Evolutionary conservation across 345 rosid species (phyloP), one percentile per base, ranked within the genome.

Genomic region (Citrus cavaleriei): DNA sequence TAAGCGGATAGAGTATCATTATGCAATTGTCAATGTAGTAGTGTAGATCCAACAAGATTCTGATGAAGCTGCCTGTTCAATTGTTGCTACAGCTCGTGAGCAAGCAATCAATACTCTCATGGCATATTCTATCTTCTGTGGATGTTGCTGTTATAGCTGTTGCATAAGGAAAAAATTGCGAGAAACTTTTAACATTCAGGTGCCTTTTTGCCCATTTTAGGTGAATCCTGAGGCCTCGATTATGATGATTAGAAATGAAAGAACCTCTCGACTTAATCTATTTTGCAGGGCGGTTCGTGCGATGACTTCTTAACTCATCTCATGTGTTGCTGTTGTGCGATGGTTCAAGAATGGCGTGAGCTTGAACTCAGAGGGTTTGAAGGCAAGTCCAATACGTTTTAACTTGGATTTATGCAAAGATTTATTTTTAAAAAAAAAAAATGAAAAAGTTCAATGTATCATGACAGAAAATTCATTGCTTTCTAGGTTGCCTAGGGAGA

Each of bases 271-370:
- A 18, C 58, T 5, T 4, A 4, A 70, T 18, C 12, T 24, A 6
- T 13, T 70, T 46, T 60, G 55, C 81, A 73, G 84, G 84, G 84
- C 18, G 74, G 81, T 5, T 21, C 16, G 6, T 73, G 80, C 12
- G 84, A 79, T 59, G 87, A 84, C 77, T 76, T 67, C 78, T 40
- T 73, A 35, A 76, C 87, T 66, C 84, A 84, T 64, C 37, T 84
- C 34, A 73, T 79, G 69, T 84, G 83, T 46, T 84, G 76, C 68
- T 84, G 83, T 28, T 84, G 84, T 27, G 84, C 87, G 19, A 32
- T 81, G 82, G 83, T 76, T 78, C 87, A 79, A 61, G 87, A 81
- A 40, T 81, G 81, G 87, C 79, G 81, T 0, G 84, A 84, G 83
- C 79, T 81, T 13, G 74, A 84, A 68, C 65, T 71, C 30, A 38